Evolutionary conservation across 495 filamentous ascomycete species (phyloP), one percentile per base, ranked within the genome.

Genomic region (Clohesyomyces aquaticus): DNA sequence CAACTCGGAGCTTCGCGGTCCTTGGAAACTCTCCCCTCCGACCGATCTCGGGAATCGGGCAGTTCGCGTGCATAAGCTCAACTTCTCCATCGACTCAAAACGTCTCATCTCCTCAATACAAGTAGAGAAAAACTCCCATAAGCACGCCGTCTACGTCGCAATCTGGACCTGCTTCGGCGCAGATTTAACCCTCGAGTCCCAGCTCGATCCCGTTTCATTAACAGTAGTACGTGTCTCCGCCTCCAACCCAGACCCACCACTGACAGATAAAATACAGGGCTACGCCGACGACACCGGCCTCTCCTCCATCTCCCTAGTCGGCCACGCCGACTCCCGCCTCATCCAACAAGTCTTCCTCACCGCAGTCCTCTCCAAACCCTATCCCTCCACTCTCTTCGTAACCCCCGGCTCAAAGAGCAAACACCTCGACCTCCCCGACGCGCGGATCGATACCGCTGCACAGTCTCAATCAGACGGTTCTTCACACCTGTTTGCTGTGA

Each of bases 271-370:
- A 16, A 35, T 1, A 38, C 18, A 49, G 56, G 56, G 56, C 14
- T 59, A 59, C 27, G 6, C 43, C 3, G 45, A 59, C 27, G 46
- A 59, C 28, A 49, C 25, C n/a, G 56, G 56, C 3, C 29, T 59
- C 45, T 28, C 43, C 4, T n/a, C 45, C n/a, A 27, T 59, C 6
- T 41, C 27, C 2, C 32, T 49, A 3, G 26, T 50, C 3, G 56
- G 45, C 19, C 26, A 38, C 21, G 3, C 26, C 3, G 28, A 32
- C 11, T 19, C 25, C 3, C 3, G 11, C 3, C 16, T 16, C n/a
- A 27, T 18, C n/a, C 45, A 49, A 8, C 45, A 59, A 11, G 45
- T 50, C 14, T 59, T 59, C 38, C 56, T 59, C 29, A 51, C 56
- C 25, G 56, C 56, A 3, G 56, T 43, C 12, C 16, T 59, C 22